These are phyloP conservation scores for Wickerhamiella siamensis DNA, from an alignment of 805 yeast genomes.

Conservation along the genomic window DNA sequence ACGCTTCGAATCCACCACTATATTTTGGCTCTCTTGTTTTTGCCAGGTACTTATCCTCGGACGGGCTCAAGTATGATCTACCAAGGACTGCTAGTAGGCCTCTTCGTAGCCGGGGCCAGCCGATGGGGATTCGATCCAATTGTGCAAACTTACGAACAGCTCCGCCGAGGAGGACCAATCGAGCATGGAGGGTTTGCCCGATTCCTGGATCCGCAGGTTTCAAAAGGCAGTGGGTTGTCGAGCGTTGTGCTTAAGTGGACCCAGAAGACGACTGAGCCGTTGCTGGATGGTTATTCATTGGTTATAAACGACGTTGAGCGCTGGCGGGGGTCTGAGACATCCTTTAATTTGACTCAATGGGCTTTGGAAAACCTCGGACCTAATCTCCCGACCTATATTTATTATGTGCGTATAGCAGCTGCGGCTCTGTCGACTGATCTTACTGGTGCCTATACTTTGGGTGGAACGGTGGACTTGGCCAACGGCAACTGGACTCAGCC, in stretches of 20 bases:
- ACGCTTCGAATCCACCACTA: slow-evolving; percentile 72
- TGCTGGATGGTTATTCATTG: slow-evolving; percentile 41
- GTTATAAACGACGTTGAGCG: slow-evolving; percentile 69
- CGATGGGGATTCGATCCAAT: slow-evolving; percentile 91
- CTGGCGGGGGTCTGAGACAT: slow-evolving; percentile 40
- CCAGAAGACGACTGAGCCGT: slow-evolving; percentile 5
- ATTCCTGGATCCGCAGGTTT: slow-evolving; percentile 12
- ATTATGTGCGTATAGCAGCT: slow-evolving; percentile 13
- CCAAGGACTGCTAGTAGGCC: slow-evolving; percentile 75
- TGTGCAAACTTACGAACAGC: slow-evolving; percentile 55
- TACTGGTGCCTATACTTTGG: slow-evolving; percentile 4
- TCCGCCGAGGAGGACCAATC: slow-evolving; percentile 58
- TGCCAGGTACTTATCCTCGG: slow-evolving; percentile 57
- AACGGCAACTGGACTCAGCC: slow-evolving; percentile 1
- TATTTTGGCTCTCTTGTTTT: slow-evolving; percentile 56
- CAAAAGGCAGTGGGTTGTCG: slow-evolving; percentile 12
- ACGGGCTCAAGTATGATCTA: slow-evolving; percentile 32
- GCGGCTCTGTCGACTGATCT: slow-evolving; percentile 6
- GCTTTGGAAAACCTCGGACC: background rate
- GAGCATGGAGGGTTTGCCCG: slow-evolving; percentile 7
- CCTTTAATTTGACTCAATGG: slow-evolving; percentile 23
- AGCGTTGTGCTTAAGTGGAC: slow-evolving; percentile 21
- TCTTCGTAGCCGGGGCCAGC: slow-evolving; percentile 70
- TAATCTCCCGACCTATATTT: slow-evolving; percentile 2
- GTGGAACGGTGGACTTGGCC: background rate